Conservation (phyloP, 1,284 basidiomycete species). For the Ceratobasidium sp. region DNA sequence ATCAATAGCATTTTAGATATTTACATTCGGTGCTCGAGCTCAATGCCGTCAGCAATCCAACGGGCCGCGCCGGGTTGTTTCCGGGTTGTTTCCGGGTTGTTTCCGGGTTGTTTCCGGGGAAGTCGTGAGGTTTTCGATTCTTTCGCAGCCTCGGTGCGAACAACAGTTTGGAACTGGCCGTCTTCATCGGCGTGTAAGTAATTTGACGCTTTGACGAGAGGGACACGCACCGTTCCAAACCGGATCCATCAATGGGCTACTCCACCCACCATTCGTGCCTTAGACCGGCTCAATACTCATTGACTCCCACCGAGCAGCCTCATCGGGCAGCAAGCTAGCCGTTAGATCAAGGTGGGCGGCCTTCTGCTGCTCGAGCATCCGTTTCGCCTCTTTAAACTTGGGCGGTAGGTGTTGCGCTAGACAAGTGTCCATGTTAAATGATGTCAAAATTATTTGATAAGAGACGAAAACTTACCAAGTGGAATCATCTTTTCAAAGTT, state of each 20-base stretch:
- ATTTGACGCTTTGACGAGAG: background rate
- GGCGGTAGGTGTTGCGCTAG: background rate
- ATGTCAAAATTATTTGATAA: background rate
- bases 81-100: no score
- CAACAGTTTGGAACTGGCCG: background rate
- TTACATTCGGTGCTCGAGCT: constrained; percentile 32
- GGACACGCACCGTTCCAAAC: constrained; percentile 13
- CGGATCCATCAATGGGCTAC: constrained; percentile 31
- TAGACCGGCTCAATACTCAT: background rate
- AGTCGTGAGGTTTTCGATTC: background rate
- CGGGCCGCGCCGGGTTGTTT: constrained; percentile 8
- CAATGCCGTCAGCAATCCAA: constrained; percentile 25
- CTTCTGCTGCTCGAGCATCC: background rate
- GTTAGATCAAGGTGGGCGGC: background rate
- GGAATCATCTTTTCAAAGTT: constrained; percentile 13
- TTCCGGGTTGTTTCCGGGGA: background rate
- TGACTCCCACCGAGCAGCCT: constrained; percentile 1
- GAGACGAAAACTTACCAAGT: background rate
- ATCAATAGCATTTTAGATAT: background rate
- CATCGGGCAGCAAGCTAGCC: background rate
- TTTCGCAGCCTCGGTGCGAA: background rate
- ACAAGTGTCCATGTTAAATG: no score
- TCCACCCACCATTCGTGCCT: constrained; percentile 6
- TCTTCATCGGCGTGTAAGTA: background rate
- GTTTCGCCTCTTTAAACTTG: background rate